Evolutionary conservation across 176 grass and related monocot genomes (phyloP), one percentile per base, ranked within the genome.

Genomic region (Metroxylon sagu): DNA sequence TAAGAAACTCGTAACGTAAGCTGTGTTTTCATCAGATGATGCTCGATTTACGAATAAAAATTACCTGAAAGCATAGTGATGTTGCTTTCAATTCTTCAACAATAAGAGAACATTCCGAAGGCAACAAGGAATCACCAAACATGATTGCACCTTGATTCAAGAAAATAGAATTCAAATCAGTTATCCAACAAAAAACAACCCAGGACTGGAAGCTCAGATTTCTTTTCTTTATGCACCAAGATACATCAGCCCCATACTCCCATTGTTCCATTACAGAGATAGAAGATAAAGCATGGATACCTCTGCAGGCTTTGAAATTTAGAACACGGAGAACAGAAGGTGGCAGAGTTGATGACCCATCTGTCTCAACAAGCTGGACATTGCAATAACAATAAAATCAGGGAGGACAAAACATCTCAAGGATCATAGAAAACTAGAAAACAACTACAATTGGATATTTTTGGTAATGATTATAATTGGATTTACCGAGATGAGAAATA

Each of bases 221-320:
- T 43, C 21, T 43, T 43, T 43, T 2, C 10, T 43, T 43, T 43
- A 14, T 14, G 8, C 35, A 43, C 35, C 35, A 43, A 14, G 12
- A 43, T 43, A 12, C 35, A 43, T 2, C 8, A 43, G 35, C 2
- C 35, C 35, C 35, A 12, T 14, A 14, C 35, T 43, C 8, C 10
- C 10, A 0, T 43, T 10, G 10, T 35, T 35, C 6, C 5, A 7
- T 12, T 43, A 14, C 2, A 14, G 10, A 43, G 35, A 14, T 14
- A 43, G 10, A 14, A 1, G 35, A 43, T 12, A 43, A 43, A 43
- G 35, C 35, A 43, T 43, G 35, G 18, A 43, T 50, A 90, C 92
- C 92, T 90, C 92, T 90, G 72, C 92, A 96, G 69, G 92, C 83
- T 80, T 96, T 96, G 73, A 72, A 84, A 50, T 96, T 90, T 48